Base-by-base conservation (phyloP, 306 rosid genomes). In the Styphnolobium japonicum region DNA sequence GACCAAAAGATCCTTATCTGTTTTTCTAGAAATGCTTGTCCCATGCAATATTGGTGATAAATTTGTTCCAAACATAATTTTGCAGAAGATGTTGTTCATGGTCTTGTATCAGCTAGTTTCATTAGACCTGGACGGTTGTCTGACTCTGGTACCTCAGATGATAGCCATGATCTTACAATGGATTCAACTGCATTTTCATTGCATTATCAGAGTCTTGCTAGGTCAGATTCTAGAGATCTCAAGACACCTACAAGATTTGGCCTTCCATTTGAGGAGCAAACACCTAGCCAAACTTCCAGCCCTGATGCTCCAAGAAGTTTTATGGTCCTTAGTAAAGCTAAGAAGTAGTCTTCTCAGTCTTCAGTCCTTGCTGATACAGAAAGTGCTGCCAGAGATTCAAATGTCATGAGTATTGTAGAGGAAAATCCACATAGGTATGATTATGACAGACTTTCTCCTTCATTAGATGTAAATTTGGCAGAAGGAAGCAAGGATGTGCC, bases 401-500 rank as follows among this genome's bases (percentile, higher is more conserved):
- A 86, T 58, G 90, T 85, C 73, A 95, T 93, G 98, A 88, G 97
- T 73, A 88, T 95, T 34, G 91, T 87, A 23, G 85, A 85, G 78
- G 86, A 84, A 60, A 82, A 82, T 73, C 76, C 89, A 2, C 79
- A 61, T 69, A 84, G 43, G 78, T 89, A 42, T 76, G 90, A 89
- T 72, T 91, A 89, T 73, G 85, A 86, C 72, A 79, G 80, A 67
- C 75, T 89, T 18, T 86, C 93, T 60, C 90, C 93, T 9, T 66
- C 79, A 25, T 75, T 87, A 69, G 80, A 83, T 81, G 93, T 93
- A 43, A 78, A 93, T 73, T 82, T 93, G 84, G 82, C 83, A n/a
- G 92, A 84, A 76, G 86, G 88, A 69, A 79, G 90, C 81, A 84
- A 84, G 53, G 87, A 79, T 81, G 76, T 88, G 71, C 65, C 61